phyloP scores from a whole-genome alignment of 2,329 filamentous ascomycete species.

The Apiospora rasikravindrae region DNA sequence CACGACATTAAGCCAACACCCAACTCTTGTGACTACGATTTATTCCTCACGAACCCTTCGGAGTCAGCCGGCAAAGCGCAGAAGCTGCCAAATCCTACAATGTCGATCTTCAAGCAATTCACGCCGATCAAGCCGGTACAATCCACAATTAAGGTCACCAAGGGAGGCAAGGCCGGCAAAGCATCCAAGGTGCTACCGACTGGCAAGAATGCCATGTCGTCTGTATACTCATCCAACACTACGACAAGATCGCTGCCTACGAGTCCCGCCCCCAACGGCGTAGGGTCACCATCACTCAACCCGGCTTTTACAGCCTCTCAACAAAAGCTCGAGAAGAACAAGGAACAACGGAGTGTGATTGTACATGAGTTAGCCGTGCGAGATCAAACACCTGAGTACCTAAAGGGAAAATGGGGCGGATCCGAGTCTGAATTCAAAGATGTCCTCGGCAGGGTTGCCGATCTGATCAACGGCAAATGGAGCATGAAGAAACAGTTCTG shows the following conservation, averaged over 20 bases:
- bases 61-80: conserved; percentile 52
- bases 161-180: conserved; percentile 37
- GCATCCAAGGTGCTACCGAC: conserved; percentile 34
- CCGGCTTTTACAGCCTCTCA: conserved; percentile 57
- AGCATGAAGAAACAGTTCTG: conserved; percentile 61
- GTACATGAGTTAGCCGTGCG: conserved; percentile 66
- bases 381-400: conserved; percentile 54
- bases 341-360: conserved; percentile 57
- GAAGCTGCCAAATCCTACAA: conserved; percentile 55
- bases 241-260: conserved; percentile 53
- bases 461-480: conserved; percentile 54
- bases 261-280: conserved; percentile 61
- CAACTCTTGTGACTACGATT: conserved; percentile 57
- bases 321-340: conserved; percentile 57
- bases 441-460: conserved; percentile 63
- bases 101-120: conserved; percentile 55
- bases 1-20: conserved; percentile 51
- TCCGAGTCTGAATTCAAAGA: conserved; percentile 58
- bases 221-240: conserved; percentile 45
- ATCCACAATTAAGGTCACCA: conserved; percentile 32
- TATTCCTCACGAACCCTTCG: conserved; percentile 61
- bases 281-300: conserved; percentile 63
- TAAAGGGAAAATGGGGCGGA: conserved; percentile 57
- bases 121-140: conserved; percentile 26
- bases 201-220: conserved; percentile 48